Percentiles rank a stretch among this genome's conserved stretches.
Conservation (phyloP, 768 basidiomycete genomes). For the Russula foetens region DNA sequence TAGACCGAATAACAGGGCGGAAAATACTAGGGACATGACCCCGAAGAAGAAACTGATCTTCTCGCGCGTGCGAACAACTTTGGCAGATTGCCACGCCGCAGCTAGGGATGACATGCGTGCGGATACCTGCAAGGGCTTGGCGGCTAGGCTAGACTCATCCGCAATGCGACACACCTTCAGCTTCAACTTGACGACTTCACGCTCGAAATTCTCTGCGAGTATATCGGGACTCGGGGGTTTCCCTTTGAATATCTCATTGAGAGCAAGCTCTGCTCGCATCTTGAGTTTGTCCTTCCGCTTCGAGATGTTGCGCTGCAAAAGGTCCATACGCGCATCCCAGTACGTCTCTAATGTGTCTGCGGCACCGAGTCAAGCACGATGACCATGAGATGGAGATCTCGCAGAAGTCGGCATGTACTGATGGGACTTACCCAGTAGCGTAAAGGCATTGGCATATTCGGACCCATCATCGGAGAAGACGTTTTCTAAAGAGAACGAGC, state of each 20-base stretch:
- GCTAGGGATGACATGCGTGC: slow-evolving; percentile 70
- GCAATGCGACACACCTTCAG: slow-evolving; percentile 50
- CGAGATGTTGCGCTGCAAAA: slow-evolving; percentile 75
- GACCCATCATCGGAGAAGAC: slow-evolving; percentile 67
- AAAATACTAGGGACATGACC: slow-evolving; percentile 81
- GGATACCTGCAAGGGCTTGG: slow-evolving; percentile 48
- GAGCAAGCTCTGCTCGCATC: slow-evolving; percentile 68
- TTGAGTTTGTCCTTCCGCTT: slow-evolving; percentile 83
- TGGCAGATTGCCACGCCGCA: slow-evolving; percentile 87
- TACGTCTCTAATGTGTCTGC: slow-evolving; percentile 92
- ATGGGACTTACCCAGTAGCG: slow-evolving; percentile 56
- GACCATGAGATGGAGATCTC: neutral
- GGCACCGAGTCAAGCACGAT: slow-evolving; percentile 2
- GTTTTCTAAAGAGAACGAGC: slow-evolving; percentile 61
- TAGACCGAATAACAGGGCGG: slow-evolving; percentile 82
- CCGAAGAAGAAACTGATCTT: slow-evolving; percentile 90
- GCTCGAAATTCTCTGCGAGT: slow-evolving; percentile 71
- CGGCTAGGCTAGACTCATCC: neutral
- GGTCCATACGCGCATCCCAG: slow-evolving; percentile 84
- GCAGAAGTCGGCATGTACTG: slow-evolving; percentile 17
- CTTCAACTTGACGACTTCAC: slow-evolving; percentile 81
- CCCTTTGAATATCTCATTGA: slow-evolving; percentile 50
- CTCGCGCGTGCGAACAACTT: slow-evolving; percentile 73
- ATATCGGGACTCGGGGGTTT: slow-evolving; percentile 52
- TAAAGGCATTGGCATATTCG: slow-evolving; percentile 77